Percentiles rank a stretch among this genome's conserved stretches.
Conservation (phyloP, 306 rosid species). For the Begonia peltatifolia region DNA sequence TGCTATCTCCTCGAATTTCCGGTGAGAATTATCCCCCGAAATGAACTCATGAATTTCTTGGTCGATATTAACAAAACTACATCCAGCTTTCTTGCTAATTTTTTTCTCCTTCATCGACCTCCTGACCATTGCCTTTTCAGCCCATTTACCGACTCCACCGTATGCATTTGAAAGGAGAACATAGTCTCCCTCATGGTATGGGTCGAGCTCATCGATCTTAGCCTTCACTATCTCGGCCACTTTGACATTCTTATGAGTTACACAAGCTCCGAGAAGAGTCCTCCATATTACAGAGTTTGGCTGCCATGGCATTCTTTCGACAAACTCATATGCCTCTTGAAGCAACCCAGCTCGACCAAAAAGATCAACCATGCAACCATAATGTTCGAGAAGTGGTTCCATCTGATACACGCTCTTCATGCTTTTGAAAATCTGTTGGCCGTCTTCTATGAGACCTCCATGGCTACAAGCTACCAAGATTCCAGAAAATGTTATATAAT, state of each 20-base stretch:
- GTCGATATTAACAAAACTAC: slow-evolving; percentile 32
- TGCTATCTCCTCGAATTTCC: slow-evolving; percentile 26
- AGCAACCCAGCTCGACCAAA: slow-evolving; percentile 46
- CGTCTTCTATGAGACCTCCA: slow-evolving; percentile 44
- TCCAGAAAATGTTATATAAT: slow-evolving; percentile 18
- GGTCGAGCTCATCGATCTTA: slow-evolving; percentile 29
- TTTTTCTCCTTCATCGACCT: slow-evolving; percentile 33
- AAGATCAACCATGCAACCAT: slow-evolving; percentile 56
- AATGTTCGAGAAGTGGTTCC: slow-evolving; percentile 41
- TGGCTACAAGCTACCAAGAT: slow-evolving; percentile 56
- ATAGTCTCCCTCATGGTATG: slow-evolving; percentile 39
- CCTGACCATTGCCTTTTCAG: slow-evolving; percentile 29
- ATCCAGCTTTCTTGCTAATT: slow-evolving; percentile 39
- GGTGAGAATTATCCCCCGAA: slow-evolving; percentile 42
- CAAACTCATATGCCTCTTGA: slow-evolving; percentile 39
- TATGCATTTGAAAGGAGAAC: slow-evolving; percentile 47
- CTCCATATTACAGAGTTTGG: slow-evolving; percentile 54
- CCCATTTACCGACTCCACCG: slow-evolving; percentile 49
- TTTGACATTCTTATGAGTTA: slow-evolving; percentile 26
- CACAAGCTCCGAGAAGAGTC: slow-evolving; percentile 55
- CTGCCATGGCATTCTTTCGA: slow-evolving; percentile 30
- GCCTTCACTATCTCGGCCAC: slow-evolving; percentile 42
- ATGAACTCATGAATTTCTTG: slow-evolving; percentile 39
- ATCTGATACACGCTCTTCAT: slow-evolving; percentile 18
- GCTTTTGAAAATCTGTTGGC: slow-evolving; percentile 24